Percentiles rank a stretch among this genome's conserved stretches.
These are phyloP conservation scores for Metschnikowia koreensis DNA, from an alignment of 805 yeast species.

Conservation along the genomic window DNA sequence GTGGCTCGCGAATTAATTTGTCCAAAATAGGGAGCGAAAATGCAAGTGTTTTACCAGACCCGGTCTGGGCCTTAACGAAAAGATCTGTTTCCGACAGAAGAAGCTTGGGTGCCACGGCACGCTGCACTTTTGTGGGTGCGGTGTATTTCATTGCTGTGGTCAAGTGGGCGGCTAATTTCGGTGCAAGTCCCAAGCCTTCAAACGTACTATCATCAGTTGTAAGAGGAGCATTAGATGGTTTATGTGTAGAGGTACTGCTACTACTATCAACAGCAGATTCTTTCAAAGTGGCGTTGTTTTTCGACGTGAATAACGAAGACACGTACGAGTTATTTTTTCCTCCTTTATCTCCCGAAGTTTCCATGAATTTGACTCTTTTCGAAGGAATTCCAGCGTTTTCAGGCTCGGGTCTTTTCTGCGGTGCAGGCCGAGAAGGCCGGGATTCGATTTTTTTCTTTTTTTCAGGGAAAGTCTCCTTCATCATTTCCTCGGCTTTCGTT, in stretches of 20 bases:
- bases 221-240: slow-evolving; percentile 86
- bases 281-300: slow-evolving; percentile 48
- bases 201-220: slow-evolving; percentile 62
- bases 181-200: slow-evolving; percentile 65
- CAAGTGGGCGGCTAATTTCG: slow-evolving; percentile 51
- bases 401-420: slow-evolving; percentile 3
- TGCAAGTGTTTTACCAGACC: slow-evolving; percentile 94
- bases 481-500: slow-evolving; percentile 12
- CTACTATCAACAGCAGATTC: slow-evolving; percentile 44
- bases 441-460: background rate
- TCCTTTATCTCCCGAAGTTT: slow-evolving; percentile 50
- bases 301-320: slow-evolving; percentile 72
- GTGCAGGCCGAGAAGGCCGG: background rate
- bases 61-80: slow-evolving; percentile 95
- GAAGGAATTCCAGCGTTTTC: slow-evolving; percentile 5
- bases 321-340: slow-evolving; percentile 66
- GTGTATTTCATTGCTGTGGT: slow-evolving; percentile 52
- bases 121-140: slow-evolving; percentile 85
- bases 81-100: slow-evolving; percentile 52
- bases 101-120: slow-evolving; percentile 69
- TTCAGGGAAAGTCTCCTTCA: slow-evolving; percentile 11
- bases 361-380: slow-evolving; percentile 32
- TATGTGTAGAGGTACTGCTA: slow-evolving; percentile 19
- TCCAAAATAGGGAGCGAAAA: slow-evolving; percentile 82
- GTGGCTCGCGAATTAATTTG: slow-evolving; percentile 55